phyloP scores from a whole-genome alignment of 2,329 filamentous ascomycete genomes.

The Alternaria rosae region DNA sequence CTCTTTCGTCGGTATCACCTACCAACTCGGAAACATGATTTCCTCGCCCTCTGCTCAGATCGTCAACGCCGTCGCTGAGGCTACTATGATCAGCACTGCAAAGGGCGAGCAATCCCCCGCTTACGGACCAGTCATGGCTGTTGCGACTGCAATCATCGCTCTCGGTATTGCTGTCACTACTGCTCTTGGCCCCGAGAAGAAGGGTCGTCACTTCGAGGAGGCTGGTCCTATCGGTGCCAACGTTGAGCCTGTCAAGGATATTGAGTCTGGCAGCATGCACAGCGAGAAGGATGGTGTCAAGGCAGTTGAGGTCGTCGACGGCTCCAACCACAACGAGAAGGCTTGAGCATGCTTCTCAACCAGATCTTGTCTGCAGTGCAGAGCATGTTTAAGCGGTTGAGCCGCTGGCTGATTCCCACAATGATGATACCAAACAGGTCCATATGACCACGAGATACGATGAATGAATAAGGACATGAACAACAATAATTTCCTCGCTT shows the following conservation, averaged over 20 bases:
- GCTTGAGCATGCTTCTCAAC: not conserved
- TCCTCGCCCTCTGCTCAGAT: slow-evolving; percentile 77
- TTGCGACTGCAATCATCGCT: slow-evolving; percentile 79
- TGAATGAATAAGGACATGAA: not conserved
- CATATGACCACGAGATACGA: slow-evolving; percentile 1
- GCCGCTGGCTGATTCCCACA: not conserved
- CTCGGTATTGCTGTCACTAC: slow-evolving; percentile 72
- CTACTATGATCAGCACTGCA: slow-evolving; percentile 56
- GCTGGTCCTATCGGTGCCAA: slow-evolving; percentile 60
- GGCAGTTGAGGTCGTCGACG: slow-evolving; percentile 30
- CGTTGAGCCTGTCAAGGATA: slow-evolving; percentile 34
- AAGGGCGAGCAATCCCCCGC: slow-evolving; percentile 68
- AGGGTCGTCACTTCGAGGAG: slow-evolving; percentile 73
- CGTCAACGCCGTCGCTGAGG: slow-evolving; percentile 75
- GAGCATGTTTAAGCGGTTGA: not conserved
- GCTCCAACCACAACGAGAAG: slow-evolving; percentile 13
- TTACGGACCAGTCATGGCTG: slow-evolving; percentile 77
- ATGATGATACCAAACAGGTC: not conserved
- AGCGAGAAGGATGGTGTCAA: slow-evolving; percentile 37
- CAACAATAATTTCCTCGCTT: not conserved
- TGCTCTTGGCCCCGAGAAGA: slow-evolving; percentile 76
- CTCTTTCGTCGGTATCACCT: slow-evolving; percentile 73
- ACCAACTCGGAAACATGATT: slow-evolving; percentile 79
- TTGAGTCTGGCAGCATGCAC: slow-evolving; percentile 40
- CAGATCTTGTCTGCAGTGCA: not conserved